phyloP scores from a whole-genome alignment of 306 rosid species.

The Fragaria nilgerrensis region DNA sequence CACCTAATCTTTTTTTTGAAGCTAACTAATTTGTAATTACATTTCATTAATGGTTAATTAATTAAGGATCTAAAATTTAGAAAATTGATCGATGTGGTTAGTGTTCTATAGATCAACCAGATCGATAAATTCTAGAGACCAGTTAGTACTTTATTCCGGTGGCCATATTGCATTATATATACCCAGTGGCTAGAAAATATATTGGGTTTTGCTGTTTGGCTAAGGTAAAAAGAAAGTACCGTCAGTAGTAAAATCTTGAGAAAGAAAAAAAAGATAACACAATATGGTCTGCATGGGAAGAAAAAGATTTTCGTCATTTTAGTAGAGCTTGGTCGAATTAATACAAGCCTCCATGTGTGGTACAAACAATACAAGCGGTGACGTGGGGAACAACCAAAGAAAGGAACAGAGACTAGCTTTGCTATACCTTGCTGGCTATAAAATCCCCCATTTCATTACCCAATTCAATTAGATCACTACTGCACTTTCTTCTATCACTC shows the following conservation, averaged over 20 bases:
- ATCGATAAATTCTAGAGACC: no score
- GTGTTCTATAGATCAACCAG: no score
- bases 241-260: neutral
- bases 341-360: conserved; percentile 3
- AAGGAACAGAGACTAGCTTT: neutral
- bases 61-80: no score
- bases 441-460: neutral
- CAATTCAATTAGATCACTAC: neutral
- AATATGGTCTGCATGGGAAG: neutral
- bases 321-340: neutral
- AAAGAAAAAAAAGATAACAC: neutral
- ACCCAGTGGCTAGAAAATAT: no score
- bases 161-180: no score
- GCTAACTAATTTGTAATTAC: neutral
- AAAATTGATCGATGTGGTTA: neutral
- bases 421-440: neutral
- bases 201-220: neutral
- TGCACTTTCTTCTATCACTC: neutral
- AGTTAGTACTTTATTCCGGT: no score
- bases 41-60: no score
- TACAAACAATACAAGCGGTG: neutral
- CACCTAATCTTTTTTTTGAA: neutral
- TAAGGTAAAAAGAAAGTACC: neutral
- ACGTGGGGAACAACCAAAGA: conserved; percentile 11
- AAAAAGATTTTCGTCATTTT: no score